Base-by-base conservation (phyloP, 495 filamentous ascomycete species). In the Letharia columbiana region DNA sequence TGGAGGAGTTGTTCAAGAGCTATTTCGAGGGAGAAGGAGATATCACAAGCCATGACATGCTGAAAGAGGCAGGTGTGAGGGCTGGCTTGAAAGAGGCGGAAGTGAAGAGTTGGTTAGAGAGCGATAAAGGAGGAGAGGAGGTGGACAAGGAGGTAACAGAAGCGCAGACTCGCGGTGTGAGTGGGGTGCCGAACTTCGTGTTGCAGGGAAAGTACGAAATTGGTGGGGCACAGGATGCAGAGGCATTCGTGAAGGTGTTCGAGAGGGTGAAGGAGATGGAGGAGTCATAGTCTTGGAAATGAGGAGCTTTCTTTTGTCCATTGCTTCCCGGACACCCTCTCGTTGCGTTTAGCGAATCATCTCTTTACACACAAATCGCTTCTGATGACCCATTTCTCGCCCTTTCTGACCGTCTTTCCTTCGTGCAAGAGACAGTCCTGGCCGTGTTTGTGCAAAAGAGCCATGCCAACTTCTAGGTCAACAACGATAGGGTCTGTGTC, bases 311-410 rank as follows among this genome's bases (percentile, higher is more conserved):
- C 23, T 33, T 61, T 23, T 31, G 20, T 12, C 11, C 15, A 23
- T 49, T 23, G 45, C n/a, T 7, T 33, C 40, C 28, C 4, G 28
- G 9, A 18, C 33, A 10, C 20, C 8, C 42, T 44, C 2, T 40
- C 3, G 3, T 47, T 47, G 20, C 13, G 9, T 12, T 17, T 39
- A 63, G 13, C 23, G 10, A 42, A 61, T 75, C 65, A 88, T 66
- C 80, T 77, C 70, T 72, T 83, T 28, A 96, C 86, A 70, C 91
- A 91, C 63, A 96, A 75, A 80, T 96, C 93, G 61, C 88, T 96
- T 63, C 93, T 79, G 61, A 97, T 81, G 62, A 98, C 87, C 92
- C 92, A 97, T 74, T 96, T 97, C 74, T 96, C 91, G 18, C 92
- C 93, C 52, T 81, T 79, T 0, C 74, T 83, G 0, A 96, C 92